These are phyloP conservation scores for Ceratobasidium sp. DNA, from an alignment of 1,284 basidiomycete genomes.

Conservation along the genomic window DNA sequence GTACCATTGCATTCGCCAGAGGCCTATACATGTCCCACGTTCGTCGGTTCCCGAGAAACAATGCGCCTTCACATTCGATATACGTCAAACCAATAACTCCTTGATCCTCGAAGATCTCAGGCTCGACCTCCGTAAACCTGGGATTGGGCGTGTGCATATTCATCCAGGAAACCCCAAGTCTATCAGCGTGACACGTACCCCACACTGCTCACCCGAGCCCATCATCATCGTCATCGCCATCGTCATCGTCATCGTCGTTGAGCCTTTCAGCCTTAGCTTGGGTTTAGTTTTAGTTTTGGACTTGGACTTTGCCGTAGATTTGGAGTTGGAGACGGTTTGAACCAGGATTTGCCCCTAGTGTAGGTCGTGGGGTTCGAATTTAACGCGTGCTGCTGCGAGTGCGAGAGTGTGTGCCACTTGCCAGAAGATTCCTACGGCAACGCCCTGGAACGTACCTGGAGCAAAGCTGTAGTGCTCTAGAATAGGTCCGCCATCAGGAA, in stretches of 20 bases:
- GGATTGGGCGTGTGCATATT: conserved; percentile 51
- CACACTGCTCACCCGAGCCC: conserved; percentile 75
- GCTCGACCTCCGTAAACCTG: conserved; percentile 63
- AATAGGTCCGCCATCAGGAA: conserved; percentile 91
- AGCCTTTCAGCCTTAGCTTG: conserved; percentile 35
- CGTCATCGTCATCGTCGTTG: conserved; percentile 48
- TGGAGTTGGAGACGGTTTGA: conserved; percentile 57
- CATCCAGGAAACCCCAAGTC: conserved; percentile 93
- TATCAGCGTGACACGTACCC: conserved; percentile 72
- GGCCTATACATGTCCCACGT: conserved; percentile 80
- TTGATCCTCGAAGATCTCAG: conserved; percentile 84
- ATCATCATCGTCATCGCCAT: conserved; percentile 57
- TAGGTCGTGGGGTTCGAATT: conserved; percentile 97
- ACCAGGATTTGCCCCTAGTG: conserved; percentile 98
- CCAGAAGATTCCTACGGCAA: conserved; percentile 90
- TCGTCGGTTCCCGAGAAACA: conserved; percentile 53
- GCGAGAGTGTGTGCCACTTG: conserved; percentile 83
- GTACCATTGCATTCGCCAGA: conserved; percentile 88
- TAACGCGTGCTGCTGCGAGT: conserved; percentile 77
- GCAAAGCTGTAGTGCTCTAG: conserved; percentile 82
- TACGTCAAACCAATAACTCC: conserved; percentile 93
- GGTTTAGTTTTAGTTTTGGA: not conserved
- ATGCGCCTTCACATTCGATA: conserved; percentile 82
- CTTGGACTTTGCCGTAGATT: not conserved
- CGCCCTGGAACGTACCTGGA: conserved; percentile 73